Conservation (phyloP, 495 filamentous ascomycete species). For the Opeltia flavorubescens region DNA sequence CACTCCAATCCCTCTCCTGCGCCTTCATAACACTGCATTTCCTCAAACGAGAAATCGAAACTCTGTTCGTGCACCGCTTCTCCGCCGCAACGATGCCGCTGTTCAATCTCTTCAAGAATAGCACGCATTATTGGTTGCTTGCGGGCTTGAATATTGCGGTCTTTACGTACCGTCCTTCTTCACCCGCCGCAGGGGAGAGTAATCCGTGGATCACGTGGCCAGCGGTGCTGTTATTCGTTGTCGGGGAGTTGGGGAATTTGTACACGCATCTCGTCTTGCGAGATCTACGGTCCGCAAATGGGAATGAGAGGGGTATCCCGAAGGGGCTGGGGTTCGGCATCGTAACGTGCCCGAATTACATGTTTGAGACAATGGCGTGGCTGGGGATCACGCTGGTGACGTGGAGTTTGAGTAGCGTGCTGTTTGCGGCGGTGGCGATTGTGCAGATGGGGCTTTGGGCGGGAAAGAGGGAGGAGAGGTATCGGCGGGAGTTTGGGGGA, state of each 20-base stretch:
- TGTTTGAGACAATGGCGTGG: constrained; percentile 85
- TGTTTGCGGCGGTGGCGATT: constrained; percentile 56
- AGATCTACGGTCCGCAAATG: constrained; percentile 55
- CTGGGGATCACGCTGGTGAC: constrained; percentile 58
- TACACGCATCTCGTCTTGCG: constrained; percentile 64
- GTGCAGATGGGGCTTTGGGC: constrained; percentile 78
- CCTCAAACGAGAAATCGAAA: constrained; percentile 89
- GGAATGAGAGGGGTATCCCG: constrained; percentile 77
- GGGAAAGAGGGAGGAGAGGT: constrained; percentile 78
- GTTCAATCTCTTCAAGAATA: constrained; percentile 81
- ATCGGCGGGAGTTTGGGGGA: constrained; percentile 77
- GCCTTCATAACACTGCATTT: constrained; percentile 59
- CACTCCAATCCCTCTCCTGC: constrained; percentile 56
- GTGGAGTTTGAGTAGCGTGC: constrained; percentile 55
- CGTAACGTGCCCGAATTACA: constrained; percentile 95
- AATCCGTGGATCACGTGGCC: constrained; percentile 39
- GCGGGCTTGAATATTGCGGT: constrained; percentile 71
- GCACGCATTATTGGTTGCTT: constrained; percentile 76
- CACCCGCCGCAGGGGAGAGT: constrained; percentile 31
- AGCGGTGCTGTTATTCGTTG: constrained; percentile 53
- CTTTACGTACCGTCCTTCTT: constrained; percentile 68
- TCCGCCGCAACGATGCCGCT: constrained; percentile 84
- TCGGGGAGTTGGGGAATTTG: constrained; percentile 69
- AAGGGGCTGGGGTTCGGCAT: constrained; percentile 67
- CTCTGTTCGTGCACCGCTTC: constrained; percentile 89